Percentiles rank a stretch among this genome's conserved stretches.
Conservation (phyloP, 306 rosid genomes). For the Acacia acuminata region DNA sequence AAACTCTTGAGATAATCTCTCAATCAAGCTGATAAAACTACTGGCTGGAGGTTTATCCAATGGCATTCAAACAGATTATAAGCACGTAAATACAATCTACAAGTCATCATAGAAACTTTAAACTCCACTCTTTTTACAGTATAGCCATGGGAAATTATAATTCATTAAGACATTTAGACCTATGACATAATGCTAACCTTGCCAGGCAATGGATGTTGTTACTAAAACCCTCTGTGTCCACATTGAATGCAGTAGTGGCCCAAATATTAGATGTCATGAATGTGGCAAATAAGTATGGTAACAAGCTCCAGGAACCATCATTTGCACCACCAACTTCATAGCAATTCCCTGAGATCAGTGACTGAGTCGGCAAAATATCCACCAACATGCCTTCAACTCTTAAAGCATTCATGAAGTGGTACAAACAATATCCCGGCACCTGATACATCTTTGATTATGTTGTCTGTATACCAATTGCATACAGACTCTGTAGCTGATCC, state of each 20-base stretch:
- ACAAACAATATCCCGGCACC: slow-evolving; percentile 96
- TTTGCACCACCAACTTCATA: slow-evolving; percentile 93
- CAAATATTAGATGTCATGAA: slow-evolving; percentile 94
- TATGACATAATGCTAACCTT: slow-evolving; percentile 57
- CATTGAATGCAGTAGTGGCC: slow-evolving; percentile 90
- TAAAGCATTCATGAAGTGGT: slow-evolving; percentile 87
- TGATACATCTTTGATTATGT: slow-evolving; percentile 85
- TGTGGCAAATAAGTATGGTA: slow-evolving; percentile 90
- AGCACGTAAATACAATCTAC: slow-evolving; percentile 27
- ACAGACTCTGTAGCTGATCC: slow-evolving; percentile 92
- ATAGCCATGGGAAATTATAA: slow-evolving; percentile 1
- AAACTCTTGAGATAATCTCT: slow-evolving; percentile 23
- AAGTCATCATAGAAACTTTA: slow-evolving; percentile 15
- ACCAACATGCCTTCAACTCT: slow-evolving; percentile 97
- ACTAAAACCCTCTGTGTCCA: slow-evolving; percentile 92
- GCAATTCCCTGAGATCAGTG: slow-evolving; percentile 82
- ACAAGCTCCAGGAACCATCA: slow-evolving; percentile 95
- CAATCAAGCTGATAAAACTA: slow-evolving; percentile 14
- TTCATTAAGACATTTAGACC: slow-evolving; percentile 17
- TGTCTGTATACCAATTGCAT: slow-evolving; percentile 94
- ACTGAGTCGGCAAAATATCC: slow-evolving; percentile 99
- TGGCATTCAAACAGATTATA: slow-evolving; percentile 27
- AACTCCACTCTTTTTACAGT: slow-evolving; percentile 1
- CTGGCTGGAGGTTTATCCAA: slow-evolving; percentile 19
- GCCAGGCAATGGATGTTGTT: slow-evolving; percentile 94